Base-by-base conservation (phyloP, 202 grass and related monocot genomes). In the Digitaria exilis region DNA sequence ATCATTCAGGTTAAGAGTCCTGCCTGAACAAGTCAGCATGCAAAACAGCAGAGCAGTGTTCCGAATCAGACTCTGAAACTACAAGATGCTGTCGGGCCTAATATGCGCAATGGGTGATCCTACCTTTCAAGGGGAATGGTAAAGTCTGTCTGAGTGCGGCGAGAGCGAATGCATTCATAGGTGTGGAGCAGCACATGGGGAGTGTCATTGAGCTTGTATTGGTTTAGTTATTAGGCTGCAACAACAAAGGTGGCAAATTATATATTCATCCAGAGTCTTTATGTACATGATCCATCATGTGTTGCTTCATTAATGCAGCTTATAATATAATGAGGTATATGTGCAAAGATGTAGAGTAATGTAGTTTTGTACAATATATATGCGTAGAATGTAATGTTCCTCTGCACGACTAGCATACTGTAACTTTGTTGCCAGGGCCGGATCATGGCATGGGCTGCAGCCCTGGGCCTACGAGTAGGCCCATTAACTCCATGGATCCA, bases 191-290 rank as follows among this genome's bases (percentile, higher is more conserved):
- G 35, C 50, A 6, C 24, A 46, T 45, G 3, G 19, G 10, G 22
- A 58, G 37, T 32, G 7, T 30, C 51, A 69, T 43, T 29, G 48
- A 69, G 65, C 11, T 80, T 69, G 65, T 69, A n/a, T 80, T 54
- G 48, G 46, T 41, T 80, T 54, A 29, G 22, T 41, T 43, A 80
- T 41, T 43, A 80, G 64, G 28, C 69, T 21, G 48, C 24, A n/a
- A 52, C 8, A 80, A 80, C 57, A 82, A 62, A 65, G 35, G 9
- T 70, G 10, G 51, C 65, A 32, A 66, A 66, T 79, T 79, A 32
- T 29, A 17, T 57, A 22, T 46, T 35, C 65, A 71, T 42, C 54
- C 24, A 22, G 26, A 22, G 18, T 71, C 7, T 18, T 18, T 71
- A 17, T 72, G 54, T 61, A 71, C n/a, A 81, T 71, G 54, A 34